Percentiles rank a stretch among this genome's conserved stretches.
These are phyloP conservation scores for Pyricularia sp. DNA, from an alignment of 2,329 filamentous ascomycete species.

Conservation along the genomic window DNA sequence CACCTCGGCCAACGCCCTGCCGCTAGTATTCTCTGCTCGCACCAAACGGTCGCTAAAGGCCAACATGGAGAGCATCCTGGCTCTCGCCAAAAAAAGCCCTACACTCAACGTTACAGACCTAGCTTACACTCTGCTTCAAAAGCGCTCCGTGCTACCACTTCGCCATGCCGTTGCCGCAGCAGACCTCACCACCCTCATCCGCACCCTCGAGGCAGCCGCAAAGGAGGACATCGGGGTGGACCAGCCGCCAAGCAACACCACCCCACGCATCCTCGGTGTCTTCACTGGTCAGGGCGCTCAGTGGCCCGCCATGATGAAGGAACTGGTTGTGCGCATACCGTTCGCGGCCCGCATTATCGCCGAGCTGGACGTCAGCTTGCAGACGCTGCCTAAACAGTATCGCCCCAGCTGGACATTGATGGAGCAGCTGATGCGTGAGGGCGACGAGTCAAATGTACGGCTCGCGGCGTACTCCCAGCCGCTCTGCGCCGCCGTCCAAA, in stretches of 20 bases:
- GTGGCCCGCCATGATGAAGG: background rate
- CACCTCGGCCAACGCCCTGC: background rate
- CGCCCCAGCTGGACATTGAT: slow-evolving; percentile 23
- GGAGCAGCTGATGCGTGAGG: slow-evolving; percentile 26
- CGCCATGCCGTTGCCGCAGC: background rate
- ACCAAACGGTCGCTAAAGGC: background rate
- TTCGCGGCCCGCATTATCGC: slow-evolving; percentile 9
- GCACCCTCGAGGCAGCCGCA: background rate
- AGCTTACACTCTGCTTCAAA: background rate
- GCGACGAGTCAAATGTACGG: slow-evolving; percentile 22
- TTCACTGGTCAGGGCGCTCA: slow-evolving; percentile 28
- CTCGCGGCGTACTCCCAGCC: slow-evolving; percentile 24
- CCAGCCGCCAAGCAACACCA: background rate
- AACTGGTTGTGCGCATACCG: background rate
- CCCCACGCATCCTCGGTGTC: slow-evolving; percentile 13
- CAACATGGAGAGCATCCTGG: background rate
- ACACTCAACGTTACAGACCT: background rate
- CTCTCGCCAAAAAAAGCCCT: background rate
- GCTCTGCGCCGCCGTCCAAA: slow-evolving; percentile 19
- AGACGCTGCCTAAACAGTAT: background rate
- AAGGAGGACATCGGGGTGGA: background rate
- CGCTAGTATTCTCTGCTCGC: background rate
- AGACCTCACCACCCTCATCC: background rate
- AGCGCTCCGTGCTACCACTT: background rate
- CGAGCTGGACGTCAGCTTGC: slow-evolving; percentile 15